Evolutionary conservation across 2,329 filamentous ascomycete species (phyloP), one percentile per base, ranked within the genome.

Genomic region (Epichloe sibirici): DNA sequence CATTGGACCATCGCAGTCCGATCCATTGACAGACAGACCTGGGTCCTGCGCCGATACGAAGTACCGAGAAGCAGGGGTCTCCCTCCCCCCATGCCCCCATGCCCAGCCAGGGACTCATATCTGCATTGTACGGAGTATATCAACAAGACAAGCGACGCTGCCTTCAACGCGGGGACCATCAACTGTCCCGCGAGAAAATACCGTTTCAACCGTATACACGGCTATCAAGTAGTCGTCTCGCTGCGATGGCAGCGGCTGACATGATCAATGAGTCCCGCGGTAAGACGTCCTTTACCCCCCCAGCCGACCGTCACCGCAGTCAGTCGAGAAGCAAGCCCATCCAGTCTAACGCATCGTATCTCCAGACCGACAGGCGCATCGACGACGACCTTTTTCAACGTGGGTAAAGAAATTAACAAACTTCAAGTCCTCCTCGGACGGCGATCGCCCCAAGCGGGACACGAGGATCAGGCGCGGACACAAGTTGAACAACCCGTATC

Each of bases 361-460:
- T 57, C 60, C 69, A 90, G 86, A 90, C 67, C 80, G 82, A 59
- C 76, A 77, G 58, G 59, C 70, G 63, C 79, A 79, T 61, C 86
- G 89, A 58, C 85, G 90, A 61, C 83, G 88, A 57, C 91, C 90
- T 25, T 97, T 97, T 66, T 81, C 90, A 46, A 88, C 84, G 59
- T 94, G 91, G 86, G 89, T 98, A 75, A 95, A 90, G 76, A 90
- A 90, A 64, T 80, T 97, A 53, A 84, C 90, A 56, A 91, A 85
- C 66, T 85, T 95, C 70, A 96, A 95, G 69, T 76, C 73, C 52
- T 83, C 83, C 4, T 86, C 83, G 35, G 81, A 78, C 57, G 76
- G 81, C 55, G 75, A 75, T 43, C 59, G 69, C 62, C 53, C 68
- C 64, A 62, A 69, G 65, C 57, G 68, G 62, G 55, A 73, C 50